A percentile compares a stretch with the other conserved stretches of the same genome.
Conservation (phyloP, 805 yeast genomes). For the Kurtzmaniella cleridarum region DNA sequence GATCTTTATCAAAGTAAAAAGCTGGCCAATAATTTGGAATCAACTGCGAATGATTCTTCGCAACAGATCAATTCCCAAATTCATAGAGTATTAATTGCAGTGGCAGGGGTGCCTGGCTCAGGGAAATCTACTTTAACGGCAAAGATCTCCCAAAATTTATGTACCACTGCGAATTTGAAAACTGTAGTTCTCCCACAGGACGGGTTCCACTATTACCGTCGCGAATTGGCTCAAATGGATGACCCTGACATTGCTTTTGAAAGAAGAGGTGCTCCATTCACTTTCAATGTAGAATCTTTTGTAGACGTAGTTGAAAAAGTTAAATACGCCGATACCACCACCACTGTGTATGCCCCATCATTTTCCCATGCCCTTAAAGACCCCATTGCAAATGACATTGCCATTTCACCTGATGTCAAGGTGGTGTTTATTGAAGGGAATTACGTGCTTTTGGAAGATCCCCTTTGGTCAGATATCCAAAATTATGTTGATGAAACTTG, state of each 20-base stretch:
- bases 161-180: constrained; percentile 6
- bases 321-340: constrained; percentile 10
- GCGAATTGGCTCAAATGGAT: constrained; percentile 32
- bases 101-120: constrained; percentile 81
- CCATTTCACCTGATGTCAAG: constrained; percentile 40
- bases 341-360: constrained; percentile 52
- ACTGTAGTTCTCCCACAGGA: constrained; percentile 32
- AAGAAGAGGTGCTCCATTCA: constrained; percentile 80
- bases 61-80: neutral
- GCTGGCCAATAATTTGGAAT: neutral
- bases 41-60: constrained; percentile 4
- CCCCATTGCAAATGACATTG: constrained; percentile 54
- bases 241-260: constrained; percentile 54
- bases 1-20: constrained; percentile 4
- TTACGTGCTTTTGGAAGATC: constrained; percentile 55
- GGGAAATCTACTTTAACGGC: constrained; percentile 72
- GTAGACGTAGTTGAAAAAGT: constrained; percentile 18
- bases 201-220: constrained; percentile 34
- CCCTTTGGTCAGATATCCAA: constrained; percentile 53
- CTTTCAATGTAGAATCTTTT: constrained; percentile 59
- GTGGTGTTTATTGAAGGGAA: constrained; percentile 73
- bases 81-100: constrained; percentile 47
- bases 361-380: constrained; percentile 74
- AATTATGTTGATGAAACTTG: constrained; percentile 38
- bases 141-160: constrained; percentile 29